Conservation (phyloP, 495 filamentous ascomycete genomes). For the Penicillium ochrochloron region DNA sequence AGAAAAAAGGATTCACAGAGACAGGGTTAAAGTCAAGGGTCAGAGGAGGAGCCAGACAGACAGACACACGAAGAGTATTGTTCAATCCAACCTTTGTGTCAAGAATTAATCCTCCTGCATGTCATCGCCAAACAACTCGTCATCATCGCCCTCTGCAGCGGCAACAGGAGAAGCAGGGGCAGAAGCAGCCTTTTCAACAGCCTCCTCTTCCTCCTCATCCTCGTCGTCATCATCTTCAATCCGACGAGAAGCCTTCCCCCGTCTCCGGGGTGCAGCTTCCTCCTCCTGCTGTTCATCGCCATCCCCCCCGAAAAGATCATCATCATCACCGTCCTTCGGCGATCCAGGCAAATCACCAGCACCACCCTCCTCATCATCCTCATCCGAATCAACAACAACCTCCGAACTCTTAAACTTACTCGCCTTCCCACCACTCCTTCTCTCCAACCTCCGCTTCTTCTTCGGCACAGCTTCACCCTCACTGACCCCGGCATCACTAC, state of each 20-base stretch:
- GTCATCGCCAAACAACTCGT: conserved; percentile 36
- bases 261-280: conserved; percentile 41
- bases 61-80: background rate
- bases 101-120: conserved; percentile 38
- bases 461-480: conserved; percentile 48
- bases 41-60: too few species aligned
- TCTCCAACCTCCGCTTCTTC: conserved; percentile 56
- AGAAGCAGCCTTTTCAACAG: conserved; percentile 2
- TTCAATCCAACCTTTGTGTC: conserved; percentile 5
- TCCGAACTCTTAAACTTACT: conserved; percentile 81
- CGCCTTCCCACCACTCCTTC: conserved; percentile 61
- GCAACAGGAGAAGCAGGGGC: background rate
- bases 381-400: conserved; percentile 76
- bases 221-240: conserved; percentile 54
- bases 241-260: conserved; percentile 41
- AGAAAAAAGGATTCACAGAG: too few species aligned
- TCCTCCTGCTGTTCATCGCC: conserved; percentile 35
- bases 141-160: conserved; percentile 14
- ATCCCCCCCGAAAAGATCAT: conserved; percentile 37
- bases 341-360: conserved; percentile 19
- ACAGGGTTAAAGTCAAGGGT: too few species aligned
- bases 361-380: conserved; percentile 51
- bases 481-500: conserved; percentile 36
- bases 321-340: conserved; percentile 35
- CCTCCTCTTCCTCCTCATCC: conserved; percentile 33